These are phyloP conservation scores for Passalora sequoiae DNA, from an alignment of 2,329 filamentous ascomycete species.

Conservation along the genomic window DNA sequence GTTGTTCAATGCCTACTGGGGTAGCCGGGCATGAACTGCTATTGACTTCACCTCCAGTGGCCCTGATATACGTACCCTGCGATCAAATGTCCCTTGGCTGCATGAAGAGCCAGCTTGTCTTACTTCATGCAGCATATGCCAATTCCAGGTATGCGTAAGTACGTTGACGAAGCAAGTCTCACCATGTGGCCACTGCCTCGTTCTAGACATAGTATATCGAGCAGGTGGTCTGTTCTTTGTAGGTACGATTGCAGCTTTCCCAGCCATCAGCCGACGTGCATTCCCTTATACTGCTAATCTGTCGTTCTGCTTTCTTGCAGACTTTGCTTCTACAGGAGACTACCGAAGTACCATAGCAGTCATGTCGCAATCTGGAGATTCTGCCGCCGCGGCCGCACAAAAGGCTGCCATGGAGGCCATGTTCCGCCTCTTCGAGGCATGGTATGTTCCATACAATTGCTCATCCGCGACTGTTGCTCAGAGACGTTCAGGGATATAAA, in stretches of 20 bases:
- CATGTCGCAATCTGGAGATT: neutral
- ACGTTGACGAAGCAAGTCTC: neutral
- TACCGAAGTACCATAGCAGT: no score
- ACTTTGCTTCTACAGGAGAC: no score
- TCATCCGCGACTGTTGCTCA: neutral
- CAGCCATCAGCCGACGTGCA: no score
- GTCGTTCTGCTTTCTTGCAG: no score
- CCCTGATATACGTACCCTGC: neutral
- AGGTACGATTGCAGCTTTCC: no score
- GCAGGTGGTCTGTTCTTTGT: no score
- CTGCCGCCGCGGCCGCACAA: neutral
- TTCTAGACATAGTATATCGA: no score
- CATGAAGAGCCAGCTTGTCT: neutral
- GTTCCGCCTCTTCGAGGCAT: neutral
- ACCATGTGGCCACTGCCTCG: no score
- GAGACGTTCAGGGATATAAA: slow-evolving; percentile 8
- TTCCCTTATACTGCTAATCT: no score
- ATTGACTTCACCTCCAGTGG: neutral
- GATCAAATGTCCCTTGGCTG: neutral
- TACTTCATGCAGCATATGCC: neutral
- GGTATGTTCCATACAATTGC: neutral
- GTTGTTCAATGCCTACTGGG: neutral
- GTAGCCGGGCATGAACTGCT: neutral
- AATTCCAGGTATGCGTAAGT: neutral
- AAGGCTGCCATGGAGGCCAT: neutral